Evolutionary conservation across 345 rosid genomes (phyloP), one percentile per base, ranked within the genome.

Genomic region (Melaleuca quinquenervia): DNA sequence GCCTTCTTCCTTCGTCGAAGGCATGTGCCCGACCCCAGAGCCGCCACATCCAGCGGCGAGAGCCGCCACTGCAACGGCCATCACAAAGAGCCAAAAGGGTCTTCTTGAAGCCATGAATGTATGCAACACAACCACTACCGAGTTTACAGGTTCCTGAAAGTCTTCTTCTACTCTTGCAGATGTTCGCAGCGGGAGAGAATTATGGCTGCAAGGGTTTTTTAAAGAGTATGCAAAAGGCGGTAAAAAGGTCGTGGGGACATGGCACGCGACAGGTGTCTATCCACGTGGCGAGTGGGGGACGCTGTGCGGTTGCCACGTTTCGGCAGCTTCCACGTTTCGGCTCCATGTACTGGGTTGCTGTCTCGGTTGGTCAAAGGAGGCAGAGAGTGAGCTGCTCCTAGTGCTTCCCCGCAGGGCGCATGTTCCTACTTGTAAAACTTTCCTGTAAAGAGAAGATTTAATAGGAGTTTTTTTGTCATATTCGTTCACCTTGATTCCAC

Each of bases 11-110:
- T 84, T 58, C 1, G 60, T 82, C 1, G 89, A 78, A 0, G 90
- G 89, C 85, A 64, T 83, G 82, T 87, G 91, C 29, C 85, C 91
- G 1, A 87, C 84, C 49, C 83, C 86, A 10, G 85, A 50, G 86
- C 90, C n/a, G 21, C 83, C 26, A 53, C 88, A 84, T 16, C 85
- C 8, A 41, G 82, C 52, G 6, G 82, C 82, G 2, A 84, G 50
- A 50, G 86, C 51, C 26, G 83, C 83, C 84, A 87, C 52, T n/a
- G 82, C 36, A 84, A 45, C 20, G n/a, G 82, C 12, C 82, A 55
- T 82, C 87, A 83, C 29, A 24, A 76, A 14, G 52, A 86, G 52
- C 50, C 84, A 56, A 24, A 55, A 84, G n/a, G 64, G 55, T 74
- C 41, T 55, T 55, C 82, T 85, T 15, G 78, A 86, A 50, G 86